phyloP scores from a whole-genome alignment of 225 moss, liverwort and hornwort genomes.

The Sphagnum tenellum region DNA sequence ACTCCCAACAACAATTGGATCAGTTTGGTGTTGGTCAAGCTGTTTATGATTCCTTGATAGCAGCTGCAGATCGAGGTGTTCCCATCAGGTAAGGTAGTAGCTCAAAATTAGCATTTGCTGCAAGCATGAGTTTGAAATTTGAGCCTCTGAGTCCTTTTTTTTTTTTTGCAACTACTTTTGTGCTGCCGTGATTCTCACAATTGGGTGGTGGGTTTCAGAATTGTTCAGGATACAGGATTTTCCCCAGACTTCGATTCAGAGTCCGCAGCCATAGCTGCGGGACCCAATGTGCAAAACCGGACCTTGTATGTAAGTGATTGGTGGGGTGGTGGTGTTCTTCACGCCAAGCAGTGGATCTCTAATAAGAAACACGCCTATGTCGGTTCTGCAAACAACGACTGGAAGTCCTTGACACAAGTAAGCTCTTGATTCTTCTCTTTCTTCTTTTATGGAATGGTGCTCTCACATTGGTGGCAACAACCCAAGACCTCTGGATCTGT shows the following conservation, averaged over 20 bases:
- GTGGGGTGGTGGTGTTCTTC: conserved; percentile 60
- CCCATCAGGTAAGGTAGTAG: conserved; percentile 34
- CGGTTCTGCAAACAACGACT: conserved; percentile 77
- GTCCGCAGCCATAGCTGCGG: conserved; percentile 41
- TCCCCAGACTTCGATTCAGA: conserved; percentile 35
- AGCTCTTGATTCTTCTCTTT: too few species aligned
- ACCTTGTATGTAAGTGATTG: conserved; percentile 41
- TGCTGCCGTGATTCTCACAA: too few species aligned
- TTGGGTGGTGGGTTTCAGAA: conserved; percentile 12
- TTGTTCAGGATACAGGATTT: conserved; percentile 52
- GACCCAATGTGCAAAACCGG: conserved; percentile 45
- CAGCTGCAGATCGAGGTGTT: conserved; percentile 45
- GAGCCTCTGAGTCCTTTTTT: too few species aligned
- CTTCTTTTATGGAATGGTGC: too few species aligned
- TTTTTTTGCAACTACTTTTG: too few species aligned
- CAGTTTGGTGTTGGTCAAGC: conserved; percentile 41
- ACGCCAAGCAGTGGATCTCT: conserved; percentile 60
- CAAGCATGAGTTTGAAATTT: too few species aligned
- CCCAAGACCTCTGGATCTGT: too few species aligned
- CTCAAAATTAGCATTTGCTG: too few species aligned
- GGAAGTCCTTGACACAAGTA: conserved; percentile 77
- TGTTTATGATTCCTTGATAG: conserved; percentile 35
- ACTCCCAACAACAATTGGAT: conserved; percentile 31
- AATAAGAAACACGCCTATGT: conserved; percentile 53
- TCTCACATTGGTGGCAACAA: too few species aligned